Evolutionary conservation across 1,284 basidiomycete genomes (phyloP).

Genomic region (Agroathelia rolfsii): DNA sequence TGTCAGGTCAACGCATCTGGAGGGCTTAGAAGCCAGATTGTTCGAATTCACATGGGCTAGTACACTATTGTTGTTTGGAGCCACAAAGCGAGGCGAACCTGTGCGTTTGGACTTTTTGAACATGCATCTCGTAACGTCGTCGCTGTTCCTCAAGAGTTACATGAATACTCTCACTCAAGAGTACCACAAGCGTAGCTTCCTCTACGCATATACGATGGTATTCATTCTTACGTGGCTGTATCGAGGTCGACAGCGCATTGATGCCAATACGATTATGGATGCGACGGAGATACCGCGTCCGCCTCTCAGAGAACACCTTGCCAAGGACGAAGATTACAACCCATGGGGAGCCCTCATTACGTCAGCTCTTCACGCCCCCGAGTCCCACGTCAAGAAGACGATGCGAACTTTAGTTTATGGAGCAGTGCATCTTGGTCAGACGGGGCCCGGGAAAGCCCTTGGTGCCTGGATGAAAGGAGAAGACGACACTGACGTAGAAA

Average conservation of each 20-base stretch:
- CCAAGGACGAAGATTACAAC: constrained; percentile 38
- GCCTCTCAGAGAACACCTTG: constrained; percentile 17
- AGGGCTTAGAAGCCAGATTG: constrained; percentile 32
- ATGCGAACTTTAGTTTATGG: constrained; percentile 48
- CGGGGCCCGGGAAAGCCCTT: constrained; percentile 29
- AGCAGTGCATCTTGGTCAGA: constrained; percentile 38
- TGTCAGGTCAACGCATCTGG: no score
- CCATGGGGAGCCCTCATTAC: constrained; percentile 52
- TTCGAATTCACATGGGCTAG: constrained; percentile 45
- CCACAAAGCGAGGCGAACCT: constrained; percentile 37
- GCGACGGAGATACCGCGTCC: constrained; percentile 36
- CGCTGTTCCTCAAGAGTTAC: constrained; percentile 52
- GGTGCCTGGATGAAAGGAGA: constrained; percentile 30
- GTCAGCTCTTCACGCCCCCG: constrained; percentile 44
- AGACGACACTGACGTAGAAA: constrained; percentile 33
- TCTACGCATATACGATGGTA: constrained; percentile 38
- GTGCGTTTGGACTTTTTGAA: constrained; percentile 62
- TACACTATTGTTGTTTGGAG: constrained; percentile 44
- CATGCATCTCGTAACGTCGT: constrained; percentile 59
- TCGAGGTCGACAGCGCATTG: constrained; percentile 53
- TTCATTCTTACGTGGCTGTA: constrained; percentile 33
- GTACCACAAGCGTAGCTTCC: constrained; percentile 30
- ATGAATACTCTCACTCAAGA: constrained; percentile 32
- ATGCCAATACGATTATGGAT: constrained; percentile 44
- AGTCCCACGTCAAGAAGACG: constrained; percentile 53